A percentile compares a stretch with the other conserved stretches of the same genome.
Conservation (phyloP, 2,329 filamentous ascomycete genomes). For the Tolypocladium guangdongense region DNA sequence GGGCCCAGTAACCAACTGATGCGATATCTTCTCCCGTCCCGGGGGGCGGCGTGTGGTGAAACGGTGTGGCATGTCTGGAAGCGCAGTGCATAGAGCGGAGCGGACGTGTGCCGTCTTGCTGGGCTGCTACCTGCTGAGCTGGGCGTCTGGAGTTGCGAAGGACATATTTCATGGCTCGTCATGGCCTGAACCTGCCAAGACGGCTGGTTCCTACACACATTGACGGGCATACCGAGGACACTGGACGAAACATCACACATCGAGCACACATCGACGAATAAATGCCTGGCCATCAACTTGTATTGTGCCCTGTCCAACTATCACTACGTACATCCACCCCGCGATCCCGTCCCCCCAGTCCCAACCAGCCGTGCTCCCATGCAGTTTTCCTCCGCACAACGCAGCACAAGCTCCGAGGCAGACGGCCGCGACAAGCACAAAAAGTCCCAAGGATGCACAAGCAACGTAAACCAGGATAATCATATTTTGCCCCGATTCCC, state of each 20-base stretch:
- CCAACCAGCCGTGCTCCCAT: background rate
- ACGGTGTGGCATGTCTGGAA: background rate
- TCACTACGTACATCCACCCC: constrained; percentile 10
- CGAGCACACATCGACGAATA: background rate
- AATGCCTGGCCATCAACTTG: constrained; percentile 11
- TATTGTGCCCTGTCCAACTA: constrained; percentile 21
- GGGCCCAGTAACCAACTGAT: background rate
- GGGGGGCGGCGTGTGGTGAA: background rate
- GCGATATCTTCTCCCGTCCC: background rate
- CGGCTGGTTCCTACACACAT: background rate
- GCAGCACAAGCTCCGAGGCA: background rate
- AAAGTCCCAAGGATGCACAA: background rate
- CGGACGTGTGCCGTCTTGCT: background rate
- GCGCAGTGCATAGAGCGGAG: background rate
- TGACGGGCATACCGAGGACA: background rate
- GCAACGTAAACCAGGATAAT: background rate
- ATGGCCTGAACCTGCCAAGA: too few relatives aligned
- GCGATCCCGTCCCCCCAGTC: background rate
- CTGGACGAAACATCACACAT: background rate
- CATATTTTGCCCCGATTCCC: background rate
- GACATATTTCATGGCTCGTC: background rate
- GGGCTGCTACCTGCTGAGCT: background rate
- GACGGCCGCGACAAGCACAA: background rate
- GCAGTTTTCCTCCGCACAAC: background rate
- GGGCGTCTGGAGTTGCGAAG: background rate